Base-by-base conservation (phyloP, 352 stramenopile species). In the Proteromonas lacertae region DNA sequence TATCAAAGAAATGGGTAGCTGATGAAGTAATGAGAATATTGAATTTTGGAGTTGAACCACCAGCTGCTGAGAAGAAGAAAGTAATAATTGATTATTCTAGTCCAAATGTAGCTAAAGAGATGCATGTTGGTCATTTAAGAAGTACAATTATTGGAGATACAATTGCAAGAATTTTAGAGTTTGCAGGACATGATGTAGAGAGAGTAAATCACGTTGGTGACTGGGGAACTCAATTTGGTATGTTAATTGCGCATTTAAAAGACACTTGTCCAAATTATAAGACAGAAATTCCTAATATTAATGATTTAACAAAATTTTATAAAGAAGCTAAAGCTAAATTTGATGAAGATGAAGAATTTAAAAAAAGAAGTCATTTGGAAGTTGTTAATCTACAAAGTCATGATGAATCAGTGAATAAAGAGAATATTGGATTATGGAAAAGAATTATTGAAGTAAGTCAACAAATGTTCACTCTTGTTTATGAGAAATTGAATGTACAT, bases 181-280 rank as follows among this genome's bases (percentile, higher is more conserved):
- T 75, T 51, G 53, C 48, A 12, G 67, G 67, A 26, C 52, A 69
- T 39, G 49, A 69, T 17, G 69, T 86, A 1, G 41, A 35, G 36
- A 6, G 36, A 29, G 45, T 82, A 22, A 90, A 88, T 49, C 74
- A 90, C 41, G 66, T 90, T 10, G 74, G 71, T 25, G 74, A 90
- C 54, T 94, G 86, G 48, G 70, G 69, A 29, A 99, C 86, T 14
- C 86, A 97, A 55, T 98, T 99, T 48, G 88, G 86, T 29, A 99
- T 99, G 88, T 64, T 99, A 9, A 94, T 99, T 55, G 79, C 86
- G 50, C 86, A 96, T 55, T 61, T 99, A 32, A 87, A 84, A 38
- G 83, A 96, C 47, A 77, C 78, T 44, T 93, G 90, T 57, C 68
- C 84, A 40, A 50, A 82, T 55, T 57, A 90, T 58, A 59, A 82